phyloP scores from a whole-genome alignment of 202 grass and related monocot species.

The Panicum hallii region DNA sequence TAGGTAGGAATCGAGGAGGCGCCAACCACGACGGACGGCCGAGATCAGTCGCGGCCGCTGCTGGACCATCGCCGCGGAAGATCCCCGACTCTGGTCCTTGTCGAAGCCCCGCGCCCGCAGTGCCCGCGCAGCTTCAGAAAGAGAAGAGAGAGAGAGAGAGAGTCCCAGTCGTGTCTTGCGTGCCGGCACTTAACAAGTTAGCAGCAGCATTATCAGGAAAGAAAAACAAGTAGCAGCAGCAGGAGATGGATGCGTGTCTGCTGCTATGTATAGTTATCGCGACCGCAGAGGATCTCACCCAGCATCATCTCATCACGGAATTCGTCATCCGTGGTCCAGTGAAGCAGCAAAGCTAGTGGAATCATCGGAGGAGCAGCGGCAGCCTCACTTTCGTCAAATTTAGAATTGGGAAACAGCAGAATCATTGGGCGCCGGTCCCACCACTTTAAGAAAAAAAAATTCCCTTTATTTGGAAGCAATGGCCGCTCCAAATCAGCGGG shows the following conservation, averaged over 20 bases:
- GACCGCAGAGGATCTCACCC: conserved; percentile 17
- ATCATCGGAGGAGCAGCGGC: not conserved
- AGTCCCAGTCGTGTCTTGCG: too few relatives aligned
- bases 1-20: not conserved
- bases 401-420: not conserved
- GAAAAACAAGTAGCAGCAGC: too few relatives aligned
- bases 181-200: too few relatives aligned
- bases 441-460: conserved; percentile 3
- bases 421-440: not conserved
- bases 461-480: not conserved
- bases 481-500: conserved; percentile 17
- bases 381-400: not conserved
- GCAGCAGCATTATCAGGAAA: too few relatives aligned
- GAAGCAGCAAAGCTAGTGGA: not conserved
- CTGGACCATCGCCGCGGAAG: too few relatives aligned
- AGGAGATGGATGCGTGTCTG: too few relatives aligned
- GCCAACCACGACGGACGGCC: not conserved
- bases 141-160: too few relatives aligned
- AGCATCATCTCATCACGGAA: not conserved
- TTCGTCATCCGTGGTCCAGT: conserved; percentile 2
- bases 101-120: not conserved
- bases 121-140: not conserved
- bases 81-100: not conserved
- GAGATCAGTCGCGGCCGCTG: not conserved
- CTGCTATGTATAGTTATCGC: too few relatives aligned